Percentiles rank a stretch among this genome's conserved stretches.
Conservation (phyloP, 1,284 basidiomycete genomes). For the Sphagnurus paluster region DNA sequence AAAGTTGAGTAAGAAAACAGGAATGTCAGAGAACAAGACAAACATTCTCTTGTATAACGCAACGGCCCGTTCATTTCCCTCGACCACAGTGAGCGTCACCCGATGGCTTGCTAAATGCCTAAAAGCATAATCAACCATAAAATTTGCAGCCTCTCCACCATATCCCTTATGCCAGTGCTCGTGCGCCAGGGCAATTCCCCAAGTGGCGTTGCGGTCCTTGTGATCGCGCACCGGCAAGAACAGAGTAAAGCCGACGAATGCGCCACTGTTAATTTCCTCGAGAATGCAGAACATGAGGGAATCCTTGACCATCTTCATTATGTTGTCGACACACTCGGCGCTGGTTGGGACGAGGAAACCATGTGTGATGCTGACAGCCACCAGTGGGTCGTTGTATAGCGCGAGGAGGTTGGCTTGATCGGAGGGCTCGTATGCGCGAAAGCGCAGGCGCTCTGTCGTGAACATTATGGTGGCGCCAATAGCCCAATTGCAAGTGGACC, state of each 20-base stretch:
- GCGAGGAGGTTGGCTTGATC: slow-evolving; percentile 33
- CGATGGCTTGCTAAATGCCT: slow-evolving; percentile 29
- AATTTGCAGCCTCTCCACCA: slow-evolving; percentile 30
- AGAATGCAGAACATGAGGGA: slow-evolving; percentile 34
- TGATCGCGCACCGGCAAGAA: slow-evolving; percentile 27
- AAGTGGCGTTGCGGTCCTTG: slow-evolving; percentile 29
- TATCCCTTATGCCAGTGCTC: slow-evolving; percentile 32
- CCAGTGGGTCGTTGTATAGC: slow-evolving; percentile 34
- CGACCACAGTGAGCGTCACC: slow-evolving; percentile 29
- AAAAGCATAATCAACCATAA: slow-evolving; percentile 34
- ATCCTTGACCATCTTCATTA: slow-evolving; percentile 28
- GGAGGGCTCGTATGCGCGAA: slow-evolving; percentile 29
- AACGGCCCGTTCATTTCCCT: slow-evolving; percentile 24
- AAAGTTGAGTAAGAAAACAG: background rate
- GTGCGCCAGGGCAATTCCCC: slow-evolving; percentile 27
- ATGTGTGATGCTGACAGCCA: slow-evolving; percentile 31
- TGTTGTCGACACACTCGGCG: slow-evolving; percentile 23
- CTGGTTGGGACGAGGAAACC: slow-evolving; percentile 27
- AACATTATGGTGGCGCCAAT: slow-evolving; percentile 18
- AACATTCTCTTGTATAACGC: slow-evolving; percentile 30
- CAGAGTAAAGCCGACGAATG: slow-evolving; percentile 36
- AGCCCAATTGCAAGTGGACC: background rate
- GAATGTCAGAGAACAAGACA: slow-evolving; percentile 7
- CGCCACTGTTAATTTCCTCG: slow-evolving; percentile 30
- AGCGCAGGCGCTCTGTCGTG: slow-evolving; percentile 27